Percentiles rank a stretch among this genome's conserved stretches.
Conservation (phyloP, 805 yeast genomes). For the Brettanomyces naardenensis region DNA sequence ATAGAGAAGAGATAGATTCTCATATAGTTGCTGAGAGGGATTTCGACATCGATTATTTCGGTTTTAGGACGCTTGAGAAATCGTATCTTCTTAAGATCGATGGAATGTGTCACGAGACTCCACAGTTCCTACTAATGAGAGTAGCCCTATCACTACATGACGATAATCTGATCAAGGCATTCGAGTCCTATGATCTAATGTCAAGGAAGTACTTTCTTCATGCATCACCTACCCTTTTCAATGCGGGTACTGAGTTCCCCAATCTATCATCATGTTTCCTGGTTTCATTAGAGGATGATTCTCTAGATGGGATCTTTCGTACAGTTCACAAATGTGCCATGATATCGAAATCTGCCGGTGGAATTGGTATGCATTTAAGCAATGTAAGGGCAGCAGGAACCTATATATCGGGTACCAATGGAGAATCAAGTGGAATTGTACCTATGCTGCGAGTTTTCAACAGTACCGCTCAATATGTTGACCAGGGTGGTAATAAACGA, state of each 20-base stretch:
- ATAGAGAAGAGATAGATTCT: conserved; percentile 55
- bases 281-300: conserved; percentile 87
- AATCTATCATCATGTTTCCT: conserved; percentile 90
- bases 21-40: conserved; percentile 72
- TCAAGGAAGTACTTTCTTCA: conserved; percentile 83
- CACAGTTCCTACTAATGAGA: conserved; percentile 84
- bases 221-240: conserved; percentile 92
- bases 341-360: conserved; percentile 93
- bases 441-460: conserved; percentile 97
- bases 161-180: conserved; percentile 48
- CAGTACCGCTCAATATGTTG: conserved; percentile 94
- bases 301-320: conserved; percentile 90
- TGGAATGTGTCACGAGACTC: conserved; percentile 76
- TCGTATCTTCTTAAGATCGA: conserved; percentile 67
- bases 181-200: conserved; percentile 85
- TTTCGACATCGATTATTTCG: conserved; percentile 73
- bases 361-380: conserved; percentile 84
- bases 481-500: conserved; percentile 96
- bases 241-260: conserved; percentile 82
- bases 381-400: conserved; percentile 84
- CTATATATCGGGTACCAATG: conserved; percentile 85
- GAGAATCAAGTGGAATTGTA: conserved; percentile 83
- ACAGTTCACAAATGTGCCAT: conserved; percentile 83
- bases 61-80: conserved; percentile 85
- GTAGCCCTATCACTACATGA: conserved; percentile 91